Base-by-base conservation (phyloP, 2,329 filamentous ascomycete genomes). In the Hymenotorrendiella dingleyae region DNA sequence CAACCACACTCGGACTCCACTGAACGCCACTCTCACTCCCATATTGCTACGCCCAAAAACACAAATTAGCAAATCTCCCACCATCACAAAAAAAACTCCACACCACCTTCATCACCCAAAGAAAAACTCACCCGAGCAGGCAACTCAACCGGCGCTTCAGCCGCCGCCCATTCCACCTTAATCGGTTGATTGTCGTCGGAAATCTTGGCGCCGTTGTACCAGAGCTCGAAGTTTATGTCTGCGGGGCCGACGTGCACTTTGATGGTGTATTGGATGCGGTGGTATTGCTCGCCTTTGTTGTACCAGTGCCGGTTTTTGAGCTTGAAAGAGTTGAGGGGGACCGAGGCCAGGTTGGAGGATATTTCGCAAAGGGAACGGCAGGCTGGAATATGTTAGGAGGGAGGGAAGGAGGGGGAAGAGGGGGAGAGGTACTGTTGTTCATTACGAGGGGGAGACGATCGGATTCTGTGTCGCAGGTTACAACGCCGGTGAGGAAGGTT, bases 241-340 rank as follows among this genome's bases (percentile, higher is more conserved):
- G 45, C 47, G 7, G 45, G 41, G 4, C 45, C 45, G 10, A 50
- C 22, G 21, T 34, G 42, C 3, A 50, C 47, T 36, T 50, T 50
- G 17, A 47, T 27, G 4, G 11, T 34, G 6, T 50, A 47, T 12
- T 50, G 42, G 4, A 50, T 42, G 6, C 47, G 29, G n/a, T 47
- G 38, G 20, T 50, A 50, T 19, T 48, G 43, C 26, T 40, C 33
- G 9, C 45, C 39, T 4, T 30, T 17, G 20, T 50, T 45, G 45
- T 46, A 48, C 24, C 42, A 48, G 22, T 50, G 48, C 5, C 48
- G 36, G 30, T 48, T 50, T 20, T 50, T 50, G 2, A 50, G 24
- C n/a, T 50, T 50, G 38, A 48, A 50, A 7, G 24, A 21, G 4
- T 34, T 21, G 2, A 48, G 39, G 6, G 34, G 40, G 9, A 50